phyloP scores from a whole-genome alignment of 768 basidiomycete species.

The Leccinum longicurvipes region DNA sequence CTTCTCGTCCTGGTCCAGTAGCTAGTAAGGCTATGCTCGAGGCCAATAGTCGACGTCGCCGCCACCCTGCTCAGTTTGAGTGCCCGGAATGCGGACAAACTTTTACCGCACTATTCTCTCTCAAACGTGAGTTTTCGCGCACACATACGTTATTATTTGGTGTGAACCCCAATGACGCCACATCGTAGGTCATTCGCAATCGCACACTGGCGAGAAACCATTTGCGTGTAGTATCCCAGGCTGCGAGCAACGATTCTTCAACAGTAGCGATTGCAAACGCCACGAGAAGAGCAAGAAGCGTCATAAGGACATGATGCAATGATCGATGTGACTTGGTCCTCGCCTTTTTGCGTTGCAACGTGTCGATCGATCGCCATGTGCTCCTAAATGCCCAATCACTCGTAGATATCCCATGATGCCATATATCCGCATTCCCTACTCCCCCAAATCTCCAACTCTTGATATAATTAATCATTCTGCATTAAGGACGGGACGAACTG shows the following conservation, averaged over 20 bases:
- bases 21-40: conserved; percentile 34
- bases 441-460: neutral
- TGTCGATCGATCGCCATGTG: conserved; percentile 24
- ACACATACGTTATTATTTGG: too few species aligned
- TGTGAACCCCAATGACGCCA: conserved; percentile 4
- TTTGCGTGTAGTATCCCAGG: conserved; percentile 25
- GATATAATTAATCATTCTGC: conserved; percentile 1
- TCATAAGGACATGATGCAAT: conserved; percentile 20
- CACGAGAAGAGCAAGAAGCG: conserved; percentile 34
- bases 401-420: too few species aligned
- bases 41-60: conserved; percentile 30
- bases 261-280: conserved; percentile 33
- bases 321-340: conserved; percentile 10
- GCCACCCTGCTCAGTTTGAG: conserved; percentile 21
- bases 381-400: conserved; percentile 1
- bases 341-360: conserved; percentile 3
- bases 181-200: conserved; percentile 27
- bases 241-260: conserved; percentile 28
- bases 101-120: conserved; percentile 31
- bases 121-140: conserved; percentile 25
- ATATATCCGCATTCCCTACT: conserved; percentile 5
- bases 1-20: conserved; percentile 17
- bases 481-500: conserved; percentile 8
- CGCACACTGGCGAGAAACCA: conserved; percentile 27
- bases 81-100: conserved; percentile 23